Evolutionary conservation across 2,329 filamentous ascomycete genomes (phyloP), one percentile per base, ranked within the genome.

Genomic region (Colletotrichum salicis): DNA sequence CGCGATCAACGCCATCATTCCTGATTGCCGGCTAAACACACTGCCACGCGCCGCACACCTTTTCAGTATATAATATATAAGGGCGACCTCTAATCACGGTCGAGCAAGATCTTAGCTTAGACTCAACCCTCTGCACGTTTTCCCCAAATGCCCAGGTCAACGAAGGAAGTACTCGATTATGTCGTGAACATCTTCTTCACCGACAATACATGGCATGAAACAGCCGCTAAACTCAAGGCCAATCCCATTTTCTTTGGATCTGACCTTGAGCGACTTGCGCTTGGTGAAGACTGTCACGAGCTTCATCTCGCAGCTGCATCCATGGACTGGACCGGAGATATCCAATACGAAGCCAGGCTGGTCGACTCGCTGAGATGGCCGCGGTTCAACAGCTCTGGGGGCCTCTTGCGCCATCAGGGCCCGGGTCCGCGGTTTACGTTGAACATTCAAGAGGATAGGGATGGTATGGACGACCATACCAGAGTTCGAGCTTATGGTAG

Each of bases 161-260:
- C 4, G 0, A 13, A 24, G 11, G n/a, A 37, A 24, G 31, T 58
- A 22, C 19, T 58, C 6, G 3, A 24, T 8, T 35, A 37, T 22
- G n/a, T 37, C 13, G 37, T 37, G n/a, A 24, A 35, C 3, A 24
- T 58, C 2, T 22, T 37, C 24, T 58, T 58, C 13, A n/a, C 22
- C 1, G 24, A 58, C n/a, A 24, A 37, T 5, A 35, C 12, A 37
- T 58, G n/a, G n/a, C 11, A 58, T n/a, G 12, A 57, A 57, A 31
- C 19, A n/a, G 10, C 19, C 4, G 1, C 33, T 13, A 56, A 56
- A 19, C 5, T 37, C 13, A 15, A 37, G 13, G 13, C 35, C 8
- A 37, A 64, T 64, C 33, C 33, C 7, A 64, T 64, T 31, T 64
- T 64, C 51, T 64, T 64, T 29, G 1, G 10, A 12, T 64, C 24